Evolutionary conservation across 1,139 yeast genomes (phyloP).

Genomic region (Scheffersomyces segobiensis): DNA sequence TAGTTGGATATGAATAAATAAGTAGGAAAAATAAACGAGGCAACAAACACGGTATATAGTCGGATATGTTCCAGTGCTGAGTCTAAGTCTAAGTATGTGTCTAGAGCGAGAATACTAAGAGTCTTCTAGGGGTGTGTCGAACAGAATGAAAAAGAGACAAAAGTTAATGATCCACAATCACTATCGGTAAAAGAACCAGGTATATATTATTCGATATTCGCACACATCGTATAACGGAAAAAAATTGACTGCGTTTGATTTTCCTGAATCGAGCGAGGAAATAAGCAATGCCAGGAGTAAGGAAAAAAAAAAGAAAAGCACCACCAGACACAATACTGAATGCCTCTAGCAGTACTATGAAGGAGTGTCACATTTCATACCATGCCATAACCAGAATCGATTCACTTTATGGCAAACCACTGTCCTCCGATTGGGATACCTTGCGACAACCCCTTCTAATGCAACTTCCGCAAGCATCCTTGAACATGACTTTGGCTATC

Average conservation of each 20-base stretch:
- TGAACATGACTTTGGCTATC: neutral
- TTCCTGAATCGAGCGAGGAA: neutral
- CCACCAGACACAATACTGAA: neutral
- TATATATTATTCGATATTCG: neutral
- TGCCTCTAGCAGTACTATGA: neutral
- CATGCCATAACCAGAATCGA: neutral
- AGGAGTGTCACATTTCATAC: neutral
- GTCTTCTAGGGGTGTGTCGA: neutral
- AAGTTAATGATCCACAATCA: neutral
- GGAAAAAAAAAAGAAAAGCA: neutral
- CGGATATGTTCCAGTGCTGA: neutral
- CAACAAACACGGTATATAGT: neutral
- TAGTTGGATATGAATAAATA: neutral
- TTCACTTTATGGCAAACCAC: neutral
- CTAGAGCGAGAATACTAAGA: neutral
- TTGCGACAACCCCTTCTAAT: neutral
- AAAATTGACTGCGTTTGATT: neutral
- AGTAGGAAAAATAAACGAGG: neutral
- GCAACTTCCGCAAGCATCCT: neutral
- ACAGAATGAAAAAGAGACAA: neutral
- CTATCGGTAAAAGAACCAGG: neutral
- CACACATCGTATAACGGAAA: neutral
- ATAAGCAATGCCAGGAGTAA: neutral
- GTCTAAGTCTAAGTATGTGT: neutral
- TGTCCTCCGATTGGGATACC: neutral